These are phyloP conservation scores for Aurinia saxatilis DNA, from an alignment of 345 rosid species.

Conservation along the genomic window DNA sequence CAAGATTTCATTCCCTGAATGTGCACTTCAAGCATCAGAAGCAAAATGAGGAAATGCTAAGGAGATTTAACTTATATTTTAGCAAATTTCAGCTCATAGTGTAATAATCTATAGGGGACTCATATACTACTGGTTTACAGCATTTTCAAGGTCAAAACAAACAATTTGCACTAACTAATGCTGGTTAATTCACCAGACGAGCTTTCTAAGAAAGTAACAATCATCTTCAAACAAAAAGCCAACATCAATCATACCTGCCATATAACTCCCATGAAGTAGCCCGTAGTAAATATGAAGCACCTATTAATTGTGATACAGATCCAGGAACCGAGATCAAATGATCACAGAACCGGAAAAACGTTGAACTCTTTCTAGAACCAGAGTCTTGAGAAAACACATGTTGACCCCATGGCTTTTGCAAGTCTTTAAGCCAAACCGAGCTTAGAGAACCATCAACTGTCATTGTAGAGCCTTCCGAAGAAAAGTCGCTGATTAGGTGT, in stretches of 20 bases:
- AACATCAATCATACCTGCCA: constrained; percentile 66
- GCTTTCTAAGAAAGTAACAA: not conserved
- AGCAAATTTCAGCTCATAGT: not conserved
- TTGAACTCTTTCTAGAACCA: constrained; percentile 43
- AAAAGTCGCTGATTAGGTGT: constrained; percentile 63
- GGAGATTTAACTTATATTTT: not conserved
- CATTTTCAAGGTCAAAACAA: not conserved
- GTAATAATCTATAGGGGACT: not conserved
- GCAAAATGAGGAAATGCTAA: not conserved
- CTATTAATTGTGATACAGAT: constrained; percentile 76
- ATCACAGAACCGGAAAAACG: constrained; percentile 47
- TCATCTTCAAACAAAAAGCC: not conserved
- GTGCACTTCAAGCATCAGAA: not conserved
- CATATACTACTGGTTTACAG: not conserved
- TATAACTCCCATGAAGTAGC: constrained; percentile 94
- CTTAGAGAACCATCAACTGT: constrained; percentile 67
- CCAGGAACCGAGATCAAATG: constrained; percentile 77
- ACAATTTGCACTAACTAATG: not conserved
- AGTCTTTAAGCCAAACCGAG: constrained; percentile 75
- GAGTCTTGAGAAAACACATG: constrained; percentile 46
- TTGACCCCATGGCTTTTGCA: constrained; percentile 54
- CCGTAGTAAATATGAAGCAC: constrained; percentile 85
- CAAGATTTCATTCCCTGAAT: not conserved
- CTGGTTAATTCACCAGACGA: not conserved
- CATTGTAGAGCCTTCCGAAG: constrained; percentile 57